These are phyloP conservation scores for Pilaira anomala DNA, from an alignment of 192 early-diverging fungal species.

Conservation along the genomic window DNA sequence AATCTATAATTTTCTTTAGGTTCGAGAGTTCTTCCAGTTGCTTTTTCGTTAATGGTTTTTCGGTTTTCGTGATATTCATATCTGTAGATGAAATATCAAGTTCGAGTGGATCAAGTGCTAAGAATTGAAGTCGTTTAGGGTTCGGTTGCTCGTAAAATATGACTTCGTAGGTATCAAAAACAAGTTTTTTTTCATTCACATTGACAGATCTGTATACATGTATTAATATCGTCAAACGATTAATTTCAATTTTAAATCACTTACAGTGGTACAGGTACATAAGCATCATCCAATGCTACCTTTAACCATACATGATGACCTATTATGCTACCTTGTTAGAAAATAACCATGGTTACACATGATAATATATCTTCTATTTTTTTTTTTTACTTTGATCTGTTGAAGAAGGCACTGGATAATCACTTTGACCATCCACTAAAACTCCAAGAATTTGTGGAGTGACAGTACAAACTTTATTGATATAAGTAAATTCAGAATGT, in stretches of 20 bases:
- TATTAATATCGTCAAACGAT: too few species aligned
- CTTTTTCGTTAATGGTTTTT: not conserved
- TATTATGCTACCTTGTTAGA: not conserved
- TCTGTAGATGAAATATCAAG: slow-evolving; percentile 57
- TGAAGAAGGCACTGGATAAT: not conserved
- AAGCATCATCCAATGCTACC: slow-evolving; percentile 14
- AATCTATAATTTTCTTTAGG: slow-evolving; percentile 34
- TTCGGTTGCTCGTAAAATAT: slow-evolving; percentile 60
- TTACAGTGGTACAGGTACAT: slow-evolving; percentile 26
- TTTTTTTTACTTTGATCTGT: not conserved
- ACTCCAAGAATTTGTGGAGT: slow-evolving; percentile 21
- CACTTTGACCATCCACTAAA: slow-evolving; percentile 1
- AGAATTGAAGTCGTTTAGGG: slow-evolving; percentile 58
- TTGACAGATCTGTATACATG: not conserved
- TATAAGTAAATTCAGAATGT: slow-evolving; percentile 9
- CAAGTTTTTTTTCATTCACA: not conserved
- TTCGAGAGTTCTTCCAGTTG: slow-evolving; percentile 15
- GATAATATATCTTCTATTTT: not conserved
- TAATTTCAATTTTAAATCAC: too few species aligned
- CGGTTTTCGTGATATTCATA: not conserved
- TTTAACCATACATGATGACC: slow-evolving; percentile 18
- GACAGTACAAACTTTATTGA: slow-evolving; percentile 19
- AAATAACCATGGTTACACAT: not conserved
- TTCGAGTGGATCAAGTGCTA: slow-evolving; percentile 62
- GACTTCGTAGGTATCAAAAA: slow-evolving; percentile 34